These are phyloP conservation scores for Cercospora nicotianae DNA, from an alignment of 2,329 filamentous ascomycete genomes.

Conservation along the genomic window DNA sequence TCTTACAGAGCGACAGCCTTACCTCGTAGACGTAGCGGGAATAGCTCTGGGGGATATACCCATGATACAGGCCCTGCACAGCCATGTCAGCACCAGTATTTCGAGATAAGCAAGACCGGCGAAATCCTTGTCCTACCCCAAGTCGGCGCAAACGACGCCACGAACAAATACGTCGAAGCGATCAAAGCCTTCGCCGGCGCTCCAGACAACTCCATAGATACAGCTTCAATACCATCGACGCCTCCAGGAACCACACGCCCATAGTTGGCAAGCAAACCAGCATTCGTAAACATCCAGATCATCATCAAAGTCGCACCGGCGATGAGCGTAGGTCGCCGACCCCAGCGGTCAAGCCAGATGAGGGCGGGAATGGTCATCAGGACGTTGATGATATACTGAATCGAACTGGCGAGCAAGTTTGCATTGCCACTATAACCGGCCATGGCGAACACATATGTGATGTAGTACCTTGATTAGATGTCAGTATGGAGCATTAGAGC, in stretches of 20 bases:
- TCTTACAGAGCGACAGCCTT: slow-evolving; percentile 56
- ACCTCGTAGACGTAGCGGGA: slow-evolving; percentile 61
- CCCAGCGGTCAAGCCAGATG: slow-evolving; percentile 72
- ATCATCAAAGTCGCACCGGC: slow-evolving; percentile 65
- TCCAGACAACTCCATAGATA: slow-evolving; percentile 42
- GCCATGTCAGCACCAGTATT: background rate
- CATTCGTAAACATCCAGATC: slow-evolving; percentile 62
- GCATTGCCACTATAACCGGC: slow-evolving; percentile 58
- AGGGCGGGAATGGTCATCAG: slow-evolving; percentile 73
- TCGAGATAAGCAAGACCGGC: too few species aligned
- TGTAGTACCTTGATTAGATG: slow-evolving; percentile 17
- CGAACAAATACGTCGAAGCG: slow-evolving; percentile 71
- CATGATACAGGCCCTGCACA: slow-evolving; percentile 53
- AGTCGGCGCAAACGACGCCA: slow-evolving; percentile 61
- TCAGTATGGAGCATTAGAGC: background rate
- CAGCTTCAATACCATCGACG: slow-evolving; percentile 42
- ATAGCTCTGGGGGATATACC: slow-evolving; percentile 68
- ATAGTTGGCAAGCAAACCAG: slow-evolving; percentile 62
- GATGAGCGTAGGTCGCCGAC: slow-evolving; percentile 67
- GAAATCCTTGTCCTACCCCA: slow-evolving; percentile 43
- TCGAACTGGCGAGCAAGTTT: slow-evolving; percentile 65
- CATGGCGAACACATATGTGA: slow-evolving; percentile 68
- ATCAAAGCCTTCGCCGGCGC: slow-evolving; percentile 49
- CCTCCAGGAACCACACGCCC: slow-evolving; percentile 46
- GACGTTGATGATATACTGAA: slow-evolving; percentile 77